Conservation (phyloP, 1,139 yeast genomes). For the Citeromyces hawaiiensis region DNA sequence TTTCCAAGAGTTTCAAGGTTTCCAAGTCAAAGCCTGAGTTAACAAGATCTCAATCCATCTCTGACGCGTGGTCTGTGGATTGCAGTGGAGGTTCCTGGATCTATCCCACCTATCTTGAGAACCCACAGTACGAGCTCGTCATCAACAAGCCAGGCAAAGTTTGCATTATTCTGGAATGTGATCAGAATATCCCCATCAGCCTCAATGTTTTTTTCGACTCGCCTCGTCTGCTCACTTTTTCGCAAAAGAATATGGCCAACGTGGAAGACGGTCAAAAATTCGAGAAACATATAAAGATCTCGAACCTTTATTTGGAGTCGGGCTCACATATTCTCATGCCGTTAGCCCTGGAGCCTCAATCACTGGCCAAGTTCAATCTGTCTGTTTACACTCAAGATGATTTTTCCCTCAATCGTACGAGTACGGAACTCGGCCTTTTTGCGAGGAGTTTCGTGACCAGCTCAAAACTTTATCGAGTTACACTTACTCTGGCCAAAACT, state of each 20-base stretch:
- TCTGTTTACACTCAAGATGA: neutral
- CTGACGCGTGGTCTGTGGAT: neutral
- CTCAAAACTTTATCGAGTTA: neutral
- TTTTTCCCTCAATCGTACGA: neutral
- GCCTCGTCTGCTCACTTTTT: neutral
- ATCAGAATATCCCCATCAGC: neutral
- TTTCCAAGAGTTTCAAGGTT: neutral
- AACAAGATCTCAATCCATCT: neutral
- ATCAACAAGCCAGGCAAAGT: neutral
- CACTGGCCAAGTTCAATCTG: neutral
- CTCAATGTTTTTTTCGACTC: neutral
- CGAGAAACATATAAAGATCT: neutral
- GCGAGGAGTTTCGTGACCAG: neutral
- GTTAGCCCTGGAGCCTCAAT: neutral
- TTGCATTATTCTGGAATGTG: neutral
- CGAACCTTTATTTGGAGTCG: neutral
- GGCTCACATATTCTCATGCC: neutral
- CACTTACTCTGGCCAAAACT: neutral
- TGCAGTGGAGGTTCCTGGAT: conserved; percentile 1
- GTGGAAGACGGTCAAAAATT: neutral
- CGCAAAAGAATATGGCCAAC: conserved; percentile 1
- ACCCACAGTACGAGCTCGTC: neutral
- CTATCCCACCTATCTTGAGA: neutral
- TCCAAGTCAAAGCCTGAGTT: neutral
- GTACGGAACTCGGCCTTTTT: neutral